Evolutionary conservation across 2,329 filamentous ascomycete species (phyloP).

Genomic region (Anthostomella pinea): DNA sequence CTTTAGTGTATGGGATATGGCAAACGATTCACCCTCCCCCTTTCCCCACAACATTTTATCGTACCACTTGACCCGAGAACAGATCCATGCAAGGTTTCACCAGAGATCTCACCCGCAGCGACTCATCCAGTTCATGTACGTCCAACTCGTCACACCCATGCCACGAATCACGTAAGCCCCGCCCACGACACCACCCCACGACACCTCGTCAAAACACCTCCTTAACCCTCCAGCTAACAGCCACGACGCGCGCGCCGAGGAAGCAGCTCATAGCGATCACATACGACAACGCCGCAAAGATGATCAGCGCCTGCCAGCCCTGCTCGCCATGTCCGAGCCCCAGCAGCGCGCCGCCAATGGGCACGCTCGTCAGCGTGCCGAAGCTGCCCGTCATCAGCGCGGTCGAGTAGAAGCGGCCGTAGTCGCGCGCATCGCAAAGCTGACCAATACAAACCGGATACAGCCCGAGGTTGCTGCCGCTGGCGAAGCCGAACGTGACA

Average conservation of each 20-base stretch:
- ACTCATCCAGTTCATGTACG: too few relatives aligned
- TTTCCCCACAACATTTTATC: too few relatives aligned
- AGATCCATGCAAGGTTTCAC: too few relatives aligned
- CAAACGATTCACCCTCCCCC: too few relatives aligned
- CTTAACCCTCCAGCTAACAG: constrained; percentile 27
- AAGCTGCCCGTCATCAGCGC: constrained; percentile 77
- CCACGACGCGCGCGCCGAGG: constrained; percentile 25
- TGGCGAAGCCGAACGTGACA: constrained; percentile 74
- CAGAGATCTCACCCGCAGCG: too few relatives aligned
- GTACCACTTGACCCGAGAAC: too few relatives aligned
- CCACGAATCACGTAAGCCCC: too few relatives aligned
- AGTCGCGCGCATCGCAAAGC: constrained; percentile 71
- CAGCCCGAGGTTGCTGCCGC: constrained; percentile 73
- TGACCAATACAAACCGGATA: constrained; percentile 80
- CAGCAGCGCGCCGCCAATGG: constrained; percentile 41
- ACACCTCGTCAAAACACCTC: constrained; percentile 26
- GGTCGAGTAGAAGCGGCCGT: constrained; percentile 73
- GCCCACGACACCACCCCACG: too few relatives aligned
- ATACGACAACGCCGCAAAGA: constrained; percentile 29
- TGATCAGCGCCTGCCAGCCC: constrained; percentile 25
- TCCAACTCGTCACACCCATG: too few relatives aligned
- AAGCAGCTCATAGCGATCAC: constrained; percentile 29
- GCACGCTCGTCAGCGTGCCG: constrained; percentile 52
- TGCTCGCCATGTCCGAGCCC: constrained; percentile 19
- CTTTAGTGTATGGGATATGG: too few relatives aligned